phyloP scores from a whole-genome alignment of 345 rosid species.

The Pelargonium nanum region DNA sequence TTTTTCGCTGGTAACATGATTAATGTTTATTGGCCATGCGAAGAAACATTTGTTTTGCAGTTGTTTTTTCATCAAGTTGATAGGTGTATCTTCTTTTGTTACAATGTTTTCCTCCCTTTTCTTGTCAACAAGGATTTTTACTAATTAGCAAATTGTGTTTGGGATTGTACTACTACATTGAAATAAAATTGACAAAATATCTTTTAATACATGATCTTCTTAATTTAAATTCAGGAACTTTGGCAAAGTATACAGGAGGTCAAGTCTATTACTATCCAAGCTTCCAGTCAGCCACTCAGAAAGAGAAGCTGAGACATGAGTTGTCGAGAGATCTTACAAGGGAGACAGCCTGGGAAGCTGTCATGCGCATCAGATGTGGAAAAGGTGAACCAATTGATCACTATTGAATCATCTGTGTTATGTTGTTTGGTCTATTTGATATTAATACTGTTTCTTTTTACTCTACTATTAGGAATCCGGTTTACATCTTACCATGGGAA shows the following conservation, averaged over 20 bases:
- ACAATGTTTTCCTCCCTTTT: background rate
- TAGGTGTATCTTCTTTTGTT: background rate
- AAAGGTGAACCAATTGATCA: slow-evolving; percentile 49
- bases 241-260: slow-evolving; percentile 96
- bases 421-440: background rate
- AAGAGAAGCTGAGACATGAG: slow-evolving; percentile 81
- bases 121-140: background rate
- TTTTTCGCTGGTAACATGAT: too few relatives aligned
- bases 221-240: slow-evolving; percentile 44
- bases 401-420: background rate
- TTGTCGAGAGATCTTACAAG: slow-evolving; percentile 87
- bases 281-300: slow-evolving; percentile 64
- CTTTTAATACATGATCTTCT: background rate
- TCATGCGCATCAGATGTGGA: slow-evolving; percentile 98
- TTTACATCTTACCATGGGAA: slow-evolving; percentile 94
- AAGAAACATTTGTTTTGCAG: background rate
- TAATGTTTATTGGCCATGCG: background rate
- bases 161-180: background rate
- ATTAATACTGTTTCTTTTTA: slow-evolving; percentile 9
- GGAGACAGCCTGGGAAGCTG: slow-evolving; percentile 99
- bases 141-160: background rate
- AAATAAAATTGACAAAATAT: background rate
- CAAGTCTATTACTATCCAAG: slow-evolving; percentile 87
- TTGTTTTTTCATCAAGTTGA: background rate
- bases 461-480: slow-evolving; percentile 62